A percentile compares a stretch with the other conserved stretches of the same genome.
Conservation (phyloP, 2,329 filamentous ascomycete genomes). For the Coleophoma cylindrospora region DNA sequence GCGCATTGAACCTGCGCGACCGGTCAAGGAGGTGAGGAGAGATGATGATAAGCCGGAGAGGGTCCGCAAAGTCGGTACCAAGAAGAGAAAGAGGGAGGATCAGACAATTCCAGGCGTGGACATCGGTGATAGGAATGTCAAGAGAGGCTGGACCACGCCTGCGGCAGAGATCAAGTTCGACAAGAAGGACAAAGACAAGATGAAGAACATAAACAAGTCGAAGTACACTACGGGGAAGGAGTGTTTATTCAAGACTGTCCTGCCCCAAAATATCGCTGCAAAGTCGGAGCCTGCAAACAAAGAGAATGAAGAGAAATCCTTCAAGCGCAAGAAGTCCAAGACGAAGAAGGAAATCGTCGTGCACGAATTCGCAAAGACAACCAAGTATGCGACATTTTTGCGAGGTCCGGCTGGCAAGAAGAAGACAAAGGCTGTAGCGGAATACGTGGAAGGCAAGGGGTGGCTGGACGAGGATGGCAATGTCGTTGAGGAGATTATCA, state of each 20-base stretch:
- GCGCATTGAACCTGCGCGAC: conserved; percentile 74
- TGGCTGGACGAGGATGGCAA: conserved; percentile 81
- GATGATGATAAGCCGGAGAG: conserved; percentile 31
- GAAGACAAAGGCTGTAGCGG: conserved; percentile 42
- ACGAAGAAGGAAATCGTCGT: conserved; percentile 60
- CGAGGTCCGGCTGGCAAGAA: conserved; percentile 46
- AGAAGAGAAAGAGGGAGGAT: conserved; percentile 41
- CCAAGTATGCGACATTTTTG: conserved; percentile 77
- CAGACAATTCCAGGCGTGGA: conserved; percentile 62
- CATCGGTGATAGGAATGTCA: conserved; percentile 47
- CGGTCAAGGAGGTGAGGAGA: conserved; percentile 40
- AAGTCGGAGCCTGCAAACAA: conserved; percentile 29
- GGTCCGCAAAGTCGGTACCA: conserved; percentile 40
- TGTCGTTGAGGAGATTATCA: conserved; percentile 55
- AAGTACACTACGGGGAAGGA: conserved; percentile 79
- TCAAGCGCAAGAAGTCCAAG: conserved; percentile 54
- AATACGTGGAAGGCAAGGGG: conserved; percentile 78
- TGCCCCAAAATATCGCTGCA: conserved; percentile 53
- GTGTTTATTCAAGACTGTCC: conserved; percentile 76
- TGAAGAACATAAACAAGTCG: conserved; percentile 58
- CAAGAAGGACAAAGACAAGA: conserved; percentile 47
- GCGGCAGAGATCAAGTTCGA: conserved; percentile 44
- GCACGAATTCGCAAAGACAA: conserved; percentile 86
- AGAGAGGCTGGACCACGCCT: conserved; percentile 41
- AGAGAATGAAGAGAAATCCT: conserved; percentile 28